Percentiles rank a stretch among this genome's conserved stretches.
phyloP scores from a whole-genome alignment of 1,139 yeast genomes.

The Protomyces inouyei region DNA sequence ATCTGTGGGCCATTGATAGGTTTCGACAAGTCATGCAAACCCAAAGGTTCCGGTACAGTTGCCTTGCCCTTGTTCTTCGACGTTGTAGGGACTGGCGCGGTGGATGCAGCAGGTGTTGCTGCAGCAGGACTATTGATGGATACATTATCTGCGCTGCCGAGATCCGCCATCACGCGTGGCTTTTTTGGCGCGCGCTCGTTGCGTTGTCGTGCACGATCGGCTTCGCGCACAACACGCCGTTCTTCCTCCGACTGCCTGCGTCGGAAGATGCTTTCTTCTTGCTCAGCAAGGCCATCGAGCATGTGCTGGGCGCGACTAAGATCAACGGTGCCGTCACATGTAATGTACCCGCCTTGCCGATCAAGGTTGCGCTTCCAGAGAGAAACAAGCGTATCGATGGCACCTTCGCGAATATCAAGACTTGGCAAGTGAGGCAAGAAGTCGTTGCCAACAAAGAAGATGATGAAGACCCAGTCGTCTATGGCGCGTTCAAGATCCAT shows the following conservation, averaged over 20 bases:
- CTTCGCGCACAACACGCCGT: conserved; percentile 58
- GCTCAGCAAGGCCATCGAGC: conserved; percentile 58
- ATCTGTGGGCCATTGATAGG: conserved; percentile 21
- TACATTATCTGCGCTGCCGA: conserved; percentile 23
- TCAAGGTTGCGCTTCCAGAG: conserved; percentile 80
- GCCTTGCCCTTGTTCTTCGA: conserved; percentile 7
- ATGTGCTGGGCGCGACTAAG: conserved; percentile 70
- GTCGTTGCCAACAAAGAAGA: conserved; percentile 98
- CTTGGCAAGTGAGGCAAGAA: conserved; percentile 95
- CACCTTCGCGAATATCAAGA: conserved; percentile 88
- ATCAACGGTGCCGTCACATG: conserved; percentile 79
- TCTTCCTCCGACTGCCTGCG: conserved; percentile 62
- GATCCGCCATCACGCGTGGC: conserved; percentile 3
- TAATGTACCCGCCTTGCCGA: conserved; percentile 65
- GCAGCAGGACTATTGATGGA: conserved; percentile 24
- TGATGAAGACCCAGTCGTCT: conserved; percentile 98
- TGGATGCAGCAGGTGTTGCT: conserved; percentile 7
- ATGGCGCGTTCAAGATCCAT: conserved; percentile 92
- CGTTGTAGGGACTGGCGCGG: not conserved
- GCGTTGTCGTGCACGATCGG: conserved; percentile 52
- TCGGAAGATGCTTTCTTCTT: conserved; percentile 77
- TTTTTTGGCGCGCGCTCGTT: conserved; percentile 31
- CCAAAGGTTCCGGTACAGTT: conserved; percentile 30
- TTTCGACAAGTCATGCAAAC: conserved; percentile 27
- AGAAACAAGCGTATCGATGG: conserved; percentile 72